Conservation (phyloP, 768 basidiomycete genomes). For the Auricularia sp. region DNA sequence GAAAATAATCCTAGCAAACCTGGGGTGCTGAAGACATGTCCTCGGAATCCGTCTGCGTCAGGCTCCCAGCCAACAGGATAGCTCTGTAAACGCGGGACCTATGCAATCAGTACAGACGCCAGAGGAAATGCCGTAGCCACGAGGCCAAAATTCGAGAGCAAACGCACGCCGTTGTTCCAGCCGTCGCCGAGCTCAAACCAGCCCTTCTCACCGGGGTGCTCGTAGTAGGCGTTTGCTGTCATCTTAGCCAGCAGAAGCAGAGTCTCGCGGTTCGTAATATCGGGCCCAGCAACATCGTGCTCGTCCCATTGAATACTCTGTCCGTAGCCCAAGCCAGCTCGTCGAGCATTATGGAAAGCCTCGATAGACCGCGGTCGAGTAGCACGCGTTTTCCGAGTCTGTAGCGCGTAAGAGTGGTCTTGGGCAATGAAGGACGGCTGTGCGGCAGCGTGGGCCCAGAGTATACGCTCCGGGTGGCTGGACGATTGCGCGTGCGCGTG, state of each 20-base stretch:
- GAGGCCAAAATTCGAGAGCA: background rate
- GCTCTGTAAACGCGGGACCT: constrained; percentile 29
- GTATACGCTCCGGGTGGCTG: background rate
- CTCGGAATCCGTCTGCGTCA: constrained; percentile 78
- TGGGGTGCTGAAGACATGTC: constrained; percentile 76
- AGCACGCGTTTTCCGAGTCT: background rate
- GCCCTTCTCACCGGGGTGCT: constrained; percentile 42
- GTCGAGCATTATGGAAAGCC: constrained; percentile 1
- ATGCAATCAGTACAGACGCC: too few relatives aligned
- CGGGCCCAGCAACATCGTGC: constrained; percentile 61
- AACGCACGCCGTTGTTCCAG: constrained; percentile 49
- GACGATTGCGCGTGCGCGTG: background rate
- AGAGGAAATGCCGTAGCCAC: background rate
- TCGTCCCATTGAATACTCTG: constrained; percentile 50
- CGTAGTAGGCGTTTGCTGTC: constrained; percentile 84
- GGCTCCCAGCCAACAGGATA: constrained; percentile 91
- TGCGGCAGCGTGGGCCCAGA: background rate
- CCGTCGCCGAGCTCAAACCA: constrained; percentile 71
- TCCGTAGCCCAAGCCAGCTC: background rate
- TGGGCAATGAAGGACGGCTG: background rate
- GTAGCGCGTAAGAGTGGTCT: background rate
- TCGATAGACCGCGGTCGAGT: background rate
- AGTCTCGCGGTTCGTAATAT: constrained; percentile 66
- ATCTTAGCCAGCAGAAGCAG: constrained; percentile 85
- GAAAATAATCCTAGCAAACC: background rate